phyloP scores from a whole-genome alignment of 2,329 filamentous ascomycete genomes.

The Tolypocladium tundrense region DNA sequence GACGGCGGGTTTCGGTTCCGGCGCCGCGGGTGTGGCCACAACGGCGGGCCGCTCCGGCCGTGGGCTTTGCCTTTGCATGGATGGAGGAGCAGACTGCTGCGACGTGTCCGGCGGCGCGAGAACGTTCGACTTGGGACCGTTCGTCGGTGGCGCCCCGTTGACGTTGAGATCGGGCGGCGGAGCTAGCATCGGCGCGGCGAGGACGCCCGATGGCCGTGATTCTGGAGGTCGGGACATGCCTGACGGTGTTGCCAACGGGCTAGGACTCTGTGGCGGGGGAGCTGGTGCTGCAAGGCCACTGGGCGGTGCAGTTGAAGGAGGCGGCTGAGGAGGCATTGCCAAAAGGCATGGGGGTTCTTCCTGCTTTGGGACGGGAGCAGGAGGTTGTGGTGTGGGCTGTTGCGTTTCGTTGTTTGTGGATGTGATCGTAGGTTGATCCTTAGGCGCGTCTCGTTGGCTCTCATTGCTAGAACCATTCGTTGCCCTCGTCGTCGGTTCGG shows the following conservation, averaged over 20 bases:
- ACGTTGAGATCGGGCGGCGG: slow-evolving; percentile 21
- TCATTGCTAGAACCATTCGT: neutral
- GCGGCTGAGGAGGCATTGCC: slow-evolving; percentile 10
- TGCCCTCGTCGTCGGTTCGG: neutral
- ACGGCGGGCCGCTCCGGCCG: neutral
- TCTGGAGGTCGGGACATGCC: slow-evolving; percentile 14
- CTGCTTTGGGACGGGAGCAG: neutral
- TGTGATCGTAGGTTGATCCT: neutral
- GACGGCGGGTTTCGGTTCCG: neutral
- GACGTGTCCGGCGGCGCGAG: slow-evolving; percentile 34
- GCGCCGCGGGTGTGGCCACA: neutral
- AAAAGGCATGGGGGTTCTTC: slow-evolving; percentile 5
- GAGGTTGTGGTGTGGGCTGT: neutral
- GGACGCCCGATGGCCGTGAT: slow-evolving; percentile 19
- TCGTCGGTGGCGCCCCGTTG: slow-evolving; percentile 13
- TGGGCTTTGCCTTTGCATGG: neutral
- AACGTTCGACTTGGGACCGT: slow-evolving; percentile 30
- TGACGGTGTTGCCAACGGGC: slow-evolving; percentile 9
- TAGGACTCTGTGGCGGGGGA: slow-evolving; percentile 5
- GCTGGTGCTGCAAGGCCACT: slow-evolving; percentile 9
- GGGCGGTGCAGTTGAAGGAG: slow-evolving; percentile 7
- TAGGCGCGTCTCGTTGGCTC: neutral
- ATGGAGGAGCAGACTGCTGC: slow-evolving; percentile 11
- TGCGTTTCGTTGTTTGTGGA: neutral
- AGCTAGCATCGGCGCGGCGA: slow-evolving; percentile 27